These are phyloP conservation scores for Entomortierella beljakovae DNA, from an alignment of 192 early-diverging fungal genomes.

Conservation along the genomic window DNA sequence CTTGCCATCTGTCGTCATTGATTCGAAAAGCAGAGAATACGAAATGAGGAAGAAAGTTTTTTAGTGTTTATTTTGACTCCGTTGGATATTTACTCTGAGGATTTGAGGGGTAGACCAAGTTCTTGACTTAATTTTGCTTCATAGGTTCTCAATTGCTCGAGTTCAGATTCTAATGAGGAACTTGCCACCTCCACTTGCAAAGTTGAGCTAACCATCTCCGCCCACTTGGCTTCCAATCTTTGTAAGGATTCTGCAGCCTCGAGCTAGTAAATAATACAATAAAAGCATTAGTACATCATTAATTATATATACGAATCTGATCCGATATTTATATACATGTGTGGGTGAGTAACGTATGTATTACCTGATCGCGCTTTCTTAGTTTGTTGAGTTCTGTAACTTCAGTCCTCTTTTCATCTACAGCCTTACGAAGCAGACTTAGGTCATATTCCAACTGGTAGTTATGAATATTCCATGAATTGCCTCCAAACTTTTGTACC, in stretches of 20 bases:
- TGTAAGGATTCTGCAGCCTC: constrained; percentile 57
- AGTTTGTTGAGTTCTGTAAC: constrained; percentile 63
- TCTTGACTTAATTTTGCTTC: constrained; percentile 45
- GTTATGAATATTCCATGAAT: constrained; percentile 70
- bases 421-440: constrained; percentile 46
- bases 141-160: constrained; percentile 58
- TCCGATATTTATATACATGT: background rate
- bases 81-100: too few relatives aligned
- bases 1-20: too few relatives aligned
- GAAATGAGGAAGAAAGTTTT: too few relatives aligned
- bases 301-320: background rate
- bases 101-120: constrained; percentile 17
- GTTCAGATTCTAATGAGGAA: constrained; percentile 56
- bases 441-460: constrained; percentile 62
- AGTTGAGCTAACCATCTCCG: constrained; percentile 60
- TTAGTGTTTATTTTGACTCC: too few relatives aligned
- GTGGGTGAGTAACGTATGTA: background rate
- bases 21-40: too few relatives aligned
- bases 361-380: constrained; percentile 63
- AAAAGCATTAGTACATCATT: background rate
- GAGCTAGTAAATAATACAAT: constrained; percentile 18
- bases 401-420: constrained; percentile 56
- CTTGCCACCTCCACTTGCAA: constrained; percentile 65
- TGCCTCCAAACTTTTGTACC: constrained; percentile 64
- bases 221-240: constrained; percentile 64